These are phyloP conservation scores for Cyberlindnera euphorbiiphila DNA, from an alignment of 805 yeast genomes.

Conservation along the genomic window DNA sequence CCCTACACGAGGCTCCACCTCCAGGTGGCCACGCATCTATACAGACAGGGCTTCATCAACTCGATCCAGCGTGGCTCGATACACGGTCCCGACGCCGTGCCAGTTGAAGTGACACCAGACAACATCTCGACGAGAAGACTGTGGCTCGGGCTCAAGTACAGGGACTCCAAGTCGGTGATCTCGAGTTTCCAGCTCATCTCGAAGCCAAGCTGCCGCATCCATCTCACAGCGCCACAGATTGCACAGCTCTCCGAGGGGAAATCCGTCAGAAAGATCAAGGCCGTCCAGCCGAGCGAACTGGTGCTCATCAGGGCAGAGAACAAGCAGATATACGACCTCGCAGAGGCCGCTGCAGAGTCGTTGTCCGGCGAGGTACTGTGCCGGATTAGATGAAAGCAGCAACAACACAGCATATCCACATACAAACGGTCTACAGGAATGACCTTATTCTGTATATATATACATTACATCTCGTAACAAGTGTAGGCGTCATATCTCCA, in stretches of 20 bases:
- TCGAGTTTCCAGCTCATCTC: constrained; percentile 68
- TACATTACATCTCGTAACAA: not conserved
- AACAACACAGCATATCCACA: no score
- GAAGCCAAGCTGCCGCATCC: constrained; percentile 78
- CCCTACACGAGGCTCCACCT: constrained; percentile 83
- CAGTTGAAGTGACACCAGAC: constrained; percentile 79
- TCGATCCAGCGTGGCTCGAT: constrained; percentile 82
- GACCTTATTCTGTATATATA: not conserved
- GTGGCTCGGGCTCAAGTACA: constrained; percentile 90
- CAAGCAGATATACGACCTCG: constrained; percentile 61
- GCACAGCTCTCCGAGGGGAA: constrained; percentile 72
- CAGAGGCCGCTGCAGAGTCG: constrained; percentile 78
- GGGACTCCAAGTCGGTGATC: constrained; percentile 74
- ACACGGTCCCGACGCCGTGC: constrained; percentile 74
- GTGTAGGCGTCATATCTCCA: constrained; percentile 37
- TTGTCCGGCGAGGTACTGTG: constrained; percentile 77
- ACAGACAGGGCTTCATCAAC: constrained; percentile 86
- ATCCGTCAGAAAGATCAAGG: constrained; percentile 68
- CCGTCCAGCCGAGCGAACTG: constrained; percentile 86
- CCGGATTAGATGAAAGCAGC: constrained; percentile 50
- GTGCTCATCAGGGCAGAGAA: constrained; percentile 57
- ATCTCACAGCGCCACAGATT: constrained; percentile 59
- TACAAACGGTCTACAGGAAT: not conserved
- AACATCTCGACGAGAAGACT: constrained; percentile 81
- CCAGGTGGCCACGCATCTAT: constrained; percentile 77